phyloP scores from a whole-genome alignment of 2,329 filamentous ascomycete genomes.

The Juglanconis juglandina region DNA sequence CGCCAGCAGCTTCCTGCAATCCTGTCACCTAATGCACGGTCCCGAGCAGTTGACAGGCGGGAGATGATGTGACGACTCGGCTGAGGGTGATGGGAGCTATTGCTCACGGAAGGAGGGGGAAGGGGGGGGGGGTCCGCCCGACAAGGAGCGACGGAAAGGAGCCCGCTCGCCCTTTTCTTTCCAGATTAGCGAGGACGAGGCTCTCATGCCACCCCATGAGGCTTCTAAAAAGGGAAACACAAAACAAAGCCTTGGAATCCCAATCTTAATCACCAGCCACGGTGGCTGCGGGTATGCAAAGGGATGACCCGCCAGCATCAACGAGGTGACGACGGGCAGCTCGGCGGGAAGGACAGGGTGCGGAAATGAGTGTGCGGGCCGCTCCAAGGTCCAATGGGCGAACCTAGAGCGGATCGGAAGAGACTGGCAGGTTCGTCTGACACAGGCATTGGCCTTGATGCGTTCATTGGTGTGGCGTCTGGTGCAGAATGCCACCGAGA shows the following conservation, averaged over 20 bases:
- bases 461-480: not conserved
- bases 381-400: no score
- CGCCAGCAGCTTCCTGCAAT: not conserved
- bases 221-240: conserved; percentile 3
- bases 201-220: not conserved
- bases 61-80: no score
- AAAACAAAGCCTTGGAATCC: conserved; percentile 10
- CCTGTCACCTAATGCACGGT: not conserved
- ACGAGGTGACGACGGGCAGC: conserved; percentile 5
- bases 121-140: no score
- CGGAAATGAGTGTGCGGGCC: not conserved
- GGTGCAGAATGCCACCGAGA: not conserved
- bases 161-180: not conserved
- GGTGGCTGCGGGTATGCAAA: not conserved
- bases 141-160: not conserved
- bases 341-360: not conserved
- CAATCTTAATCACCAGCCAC: conserved; percentile 8
- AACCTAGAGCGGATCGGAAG: not conserved
- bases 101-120: no score
- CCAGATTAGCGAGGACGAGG: not conserved
- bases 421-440: not conserved
- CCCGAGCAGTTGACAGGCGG: no score
- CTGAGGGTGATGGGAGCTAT: not conserved
- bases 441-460: not conserved
- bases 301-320: conserved; percentile 12